Evolutionary conservation across 2,329 filamentous ascomycete genomes (phyloP), one percentile per base, ranked within the genome.

Genomic region (Scortechinia acanthostroma): DNA sequence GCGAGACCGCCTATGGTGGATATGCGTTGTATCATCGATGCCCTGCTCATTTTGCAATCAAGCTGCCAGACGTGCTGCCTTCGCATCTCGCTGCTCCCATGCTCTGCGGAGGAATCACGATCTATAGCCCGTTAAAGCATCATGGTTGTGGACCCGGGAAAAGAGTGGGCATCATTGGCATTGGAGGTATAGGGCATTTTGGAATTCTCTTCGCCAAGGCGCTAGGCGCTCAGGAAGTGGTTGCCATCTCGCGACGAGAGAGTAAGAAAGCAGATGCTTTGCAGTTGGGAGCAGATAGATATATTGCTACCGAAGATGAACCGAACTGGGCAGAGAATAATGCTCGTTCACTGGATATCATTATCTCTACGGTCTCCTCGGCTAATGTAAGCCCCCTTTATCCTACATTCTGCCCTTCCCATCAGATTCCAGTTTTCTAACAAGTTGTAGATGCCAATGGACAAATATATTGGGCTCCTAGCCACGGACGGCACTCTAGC

Each of bases 31-130:
- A 75, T 46, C 69, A 74, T 20, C 62, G 71, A 21, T 69, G 65
- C 0, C 71, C 74, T 47, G 68, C 72, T 52, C 70, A 73, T 60
- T 90, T 88, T 51, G 70, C 69, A 22, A 72, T 80, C 53, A 73
- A 73, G 50, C 76, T 80, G 28, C 76, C 76, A 0, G 73, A 77
- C n/a, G 58, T 56, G 1, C 60, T 80, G 6, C 59, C 67, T 4
- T 68, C 68, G 0, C 68, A 72, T 22, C 56, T 67, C 1, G 73
- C 70, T 0, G 76, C 86, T 1, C 86, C 87, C 1, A 80, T 93
- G 68, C 71, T 91, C 21, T 91, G 88, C 56, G 88, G 80, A 1
- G 88, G 88, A 1, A 73, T 91, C 44, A 93, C 88, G 0, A 75
- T 83, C 0, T 93, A 77, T 57, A 75, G 76, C 3, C 87, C 88